A percentile compares a stretch with the other conserved stretches of the same genome.
Conservation (phyloP, 352 stramenopile species). For the Globisporangium abappressorium region DNA sequence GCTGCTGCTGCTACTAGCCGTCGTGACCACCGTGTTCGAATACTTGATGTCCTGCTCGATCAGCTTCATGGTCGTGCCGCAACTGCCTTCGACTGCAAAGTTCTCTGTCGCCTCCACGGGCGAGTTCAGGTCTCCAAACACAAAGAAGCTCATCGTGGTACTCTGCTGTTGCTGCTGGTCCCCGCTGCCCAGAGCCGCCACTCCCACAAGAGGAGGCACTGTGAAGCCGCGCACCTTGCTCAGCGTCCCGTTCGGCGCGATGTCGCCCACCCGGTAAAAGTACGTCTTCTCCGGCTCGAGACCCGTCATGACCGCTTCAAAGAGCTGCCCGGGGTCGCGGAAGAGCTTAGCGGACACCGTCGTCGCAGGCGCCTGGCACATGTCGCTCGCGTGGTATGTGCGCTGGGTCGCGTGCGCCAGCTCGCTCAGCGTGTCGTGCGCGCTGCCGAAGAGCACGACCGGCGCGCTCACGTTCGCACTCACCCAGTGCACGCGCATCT, state of each 20-base stretch:
- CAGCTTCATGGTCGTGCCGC: conserved; percentile 18
- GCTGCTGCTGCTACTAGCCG: background rate
- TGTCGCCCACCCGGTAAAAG: conserved; percentile 18
- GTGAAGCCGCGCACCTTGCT: conserved; percentile 16
- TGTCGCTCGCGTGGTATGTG: conserved; percentile 9
- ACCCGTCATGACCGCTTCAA: conserved; percentile 13
- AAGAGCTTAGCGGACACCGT: conserved; percentile 9
- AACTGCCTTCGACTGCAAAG: conserved; percentile 18
- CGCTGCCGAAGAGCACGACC: conserved; percentile 35
- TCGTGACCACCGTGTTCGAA: background rate
- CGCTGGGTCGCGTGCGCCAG: conserved; percentile 5
- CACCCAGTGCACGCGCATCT: conserved; percentile 60
- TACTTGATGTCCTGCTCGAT: conserved; percentile 14
- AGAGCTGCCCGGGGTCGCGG: conserved; percentile 17
- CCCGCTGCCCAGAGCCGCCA: no score
- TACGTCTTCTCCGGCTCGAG: conserved; percentile 14
- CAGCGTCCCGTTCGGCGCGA: background rate
- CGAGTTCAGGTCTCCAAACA: conserved; percentile 53
- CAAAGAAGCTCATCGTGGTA: conserved; percentile 42
- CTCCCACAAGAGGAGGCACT: background rate
- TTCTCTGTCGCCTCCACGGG: conserved; percentile 16
- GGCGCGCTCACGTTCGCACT: conserved; percentile 37
- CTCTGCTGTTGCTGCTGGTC: background rate
- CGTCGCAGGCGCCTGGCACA: conserved; percentile 16
- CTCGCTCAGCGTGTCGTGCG: conserved; percentile 16